phyloP scores from a whole-genome alignment of 441 rosid genomes.

The Pelargonium cotyledonis region DNA sequence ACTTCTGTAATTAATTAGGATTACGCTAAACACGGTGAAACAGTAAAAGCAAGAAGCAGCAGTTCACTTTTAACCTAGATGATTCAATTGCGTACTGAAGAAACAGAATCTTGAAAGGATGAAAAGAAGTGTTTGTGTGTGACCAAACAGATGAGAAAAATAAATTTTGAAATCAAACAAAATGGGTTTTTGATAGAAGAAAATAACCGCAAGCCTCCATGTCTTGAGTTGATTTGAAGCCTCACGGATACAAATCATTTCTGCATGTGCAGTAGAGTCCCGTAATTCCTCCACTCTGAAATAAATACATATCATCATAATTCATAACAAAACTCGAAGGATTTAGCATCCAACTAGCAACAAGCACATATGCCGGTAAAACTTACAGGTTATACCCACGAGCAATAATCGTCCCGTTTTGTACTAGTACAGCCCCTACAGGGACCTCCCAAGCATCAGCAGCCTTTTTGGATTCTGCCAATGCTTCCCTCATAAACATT shows the following conservation, averaged over 20 bases:
- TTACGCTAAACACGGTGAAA: too few relatives aligned
- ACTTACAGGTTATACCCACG: slow-evolving; percentile 93
- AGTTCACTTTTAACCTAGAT: too few relatives aligned
- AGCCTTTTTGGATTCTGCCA: slow-evolving; percentile 89
- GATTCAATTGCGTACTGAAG: neutral
- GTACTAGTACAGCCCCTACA: slow-evolving; percentile 92
- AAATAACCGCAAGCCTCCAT: slow-evolving; percentile 86
- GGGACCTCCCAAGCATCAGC: slow-evolving; percentile 98
- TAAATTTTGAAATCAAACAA: neutral
- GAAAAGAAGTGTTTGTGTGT: too few relatives aligned
- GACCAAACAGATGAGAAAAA: too few relatives aligned
- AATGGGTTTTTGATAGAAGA: slow-evolving; percentile 12
- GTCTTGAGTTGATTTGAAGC: slow-evolving; percentile 66
- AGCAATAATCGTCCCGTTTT: slow-evolving; percentile 78
- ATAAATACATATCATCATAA: slow-evolving; percentile 13
- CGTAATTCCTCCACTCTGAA: slow-evolving; percentile 90
- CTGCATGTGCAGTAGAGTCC: slow-evolving; percentile 97
- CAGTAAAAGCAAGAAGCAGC: too few relatives aligned
- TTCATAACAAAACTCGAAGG: slow-evolving; percentile 3
- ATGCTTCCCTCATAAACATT: slow-evolving; percentile 91
- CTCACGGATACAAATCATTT: slow-evolving; percentile 89
- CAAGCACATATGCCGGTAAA: slow-evolving; percentile 15
- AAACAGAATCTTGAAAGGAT: neutral
- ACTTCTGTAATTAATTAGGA: too few relatives aligned
- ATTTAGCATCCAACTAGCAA: slow-evolving; percentile 13